Base-by-base conservation (phyloP, 2,329 filamentous ascomycete genomes). In the Byssoonygena ceratinophila region DNA sequence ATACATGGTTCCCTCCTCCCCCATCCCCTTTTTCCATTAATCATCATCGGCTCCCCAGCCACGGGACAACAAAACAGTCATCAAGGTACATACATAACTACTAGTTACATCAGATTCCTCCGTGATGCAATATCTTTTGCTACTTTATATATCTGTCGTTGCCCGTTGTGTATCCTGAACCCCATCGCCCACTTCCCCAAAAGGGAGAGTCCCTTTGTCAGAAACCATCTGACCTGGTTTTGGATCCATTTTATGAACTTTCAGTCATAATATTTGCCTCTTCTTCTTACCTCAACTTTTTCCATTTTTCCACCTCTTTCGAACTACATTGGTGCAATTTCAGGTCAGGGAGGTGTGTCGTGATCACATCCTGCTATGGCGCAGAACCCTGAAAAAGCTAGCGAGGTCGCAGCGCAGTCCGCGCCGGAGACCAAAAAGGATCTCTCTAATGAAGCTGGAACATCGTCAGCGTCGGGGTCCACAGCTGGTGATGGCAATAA, bases 401-500 rank as follows among this genome's bases (percentile, higher is more conserved):
- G 20, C 31, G 40, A 27, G 14, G 27, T 22, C 9, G 29, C 20
- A 4, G n/a, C 23, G 31, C 27, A 51, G 20, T 18, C 27, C 9
- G 49, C 49, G 4, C 1, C n/a, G 31, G 32, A 46, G 7, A 31
- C 7, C 12, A 14, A 31, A 40, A 29, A 9, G 5, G 32, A 14
- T 12, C 29, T 41, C 20, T 11, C 25, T 9, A 16, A 4, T 12
- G 20, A 16, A 23, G 11, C 50, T 34, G 40, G 27, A 14, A 36
- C 54, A 8, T 45, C 46, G 5, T 53, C 57, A 9, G 44, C 34
- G 14, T 46, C 51, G 5, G 41, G 47, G 2, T 53, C 54, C 1
- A 51, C 37, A 23, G 44, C 36, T 14, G 51, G 50, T 1, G 55
- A 58, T 22, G 34, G 12, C 23, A 16, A 51, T 14, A 45, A 55